Evolutionary conservation across 2,329 filamentous ascomycete genomes (phyloP).

Genomic region (Monilinia fructicola): DNA sequence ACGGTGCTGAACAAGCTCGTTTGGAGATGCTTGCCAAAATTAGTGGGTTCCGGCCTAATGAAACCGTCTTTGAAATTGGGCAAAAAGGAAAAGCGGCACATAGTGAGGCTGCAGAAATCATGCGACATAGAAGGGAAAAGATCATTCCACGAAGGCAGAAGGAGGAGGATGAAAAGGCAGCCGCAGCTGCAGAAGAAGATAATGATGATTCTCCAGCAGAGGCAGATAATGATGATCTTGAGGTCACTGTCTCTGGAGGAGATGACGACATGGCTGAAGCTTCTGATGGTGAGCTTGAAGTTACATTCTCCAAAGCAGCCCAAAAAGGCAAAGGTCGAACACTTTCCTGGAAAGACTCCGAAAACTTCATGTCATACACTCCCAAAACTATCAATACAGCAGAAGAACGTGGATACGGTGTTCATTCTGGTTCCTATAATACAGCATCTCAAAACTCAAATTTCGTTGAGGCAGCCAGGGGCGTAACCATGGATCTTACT

Average conservation of each 20-base stretch:
- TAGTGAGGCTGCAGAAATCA: slow-evolving; percentile 69
- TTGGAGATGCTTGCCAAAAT: slow-evolving; percentile 86
- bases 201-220: slow-evolving; percentile 38
- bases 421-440: slow-evolving; percentile 71
- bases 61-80: slow-evolving; percentile 96
- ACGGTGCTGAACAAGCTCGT: slow-evolving; percentile 67
- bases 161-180: slow-evolving; percentile 45
- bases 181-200: slow-evolving; percentile 32
- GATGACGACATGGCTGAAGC: slow-evolving; percentile 57
- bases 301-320: slow-evolving; percentile 64
- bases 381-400: slow-evolving; percentile 77
- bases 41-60: slow-evolving; percentile 81
- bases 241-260: slow-evolving; percentile 40
- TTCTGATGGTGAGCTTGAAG: slow-evolving; percentile 62
- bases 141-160: slow-evolving; percentile 57
- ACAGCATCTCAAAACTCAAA: slow-evolving; percentile 56
- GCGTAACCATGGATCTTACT: slow-evolving; percentile 86
- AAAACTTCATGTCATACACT: slow-evolving; percentile 96
- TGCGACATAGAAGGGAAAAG: slow-evolving; percentile 69
- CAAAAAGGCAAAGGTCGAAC: slow-evolving; percentile 54
- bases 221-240: slow-evolving; percentile 41
- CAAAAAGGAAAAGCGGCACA: slow-evolving; percentile 64
- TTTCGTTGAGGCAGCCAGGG: slow-evolving; percentile 85
- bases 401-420: slow-evolving; percentile 90
- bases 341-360: slow-evolving; percentile 74